phyloP scores from a whole-genome alignment of 1,284 basidiomycete genomes.

The Cryptococcus sp. region DNA sequence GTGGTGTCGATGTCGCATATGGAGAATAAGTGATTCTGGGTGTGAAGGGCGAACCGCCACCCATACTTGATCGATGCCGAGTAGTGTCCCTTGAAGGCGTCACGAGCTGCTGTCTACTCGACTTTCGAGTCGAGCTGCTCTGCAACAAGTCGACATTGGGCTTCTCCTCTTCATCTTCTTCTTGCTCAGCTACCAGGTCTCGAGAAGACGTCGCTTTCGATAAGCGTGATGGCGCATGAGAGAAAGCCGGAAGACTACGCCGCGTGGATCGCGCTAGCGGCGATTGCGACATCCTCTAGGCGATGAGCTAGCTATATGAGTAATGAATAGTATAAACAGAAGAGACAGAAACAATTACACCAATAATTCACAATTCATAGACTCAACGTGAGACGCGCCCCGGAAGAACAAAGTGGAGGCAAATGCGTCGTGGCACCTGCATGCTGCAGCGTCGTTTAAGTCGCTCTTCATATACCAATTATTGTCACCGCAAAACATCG shows the following conservation, averaged over 20 bases:
- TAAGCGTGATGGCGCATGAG: slow-evolving; percentile 41
- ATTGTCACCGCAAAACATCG: neutral
- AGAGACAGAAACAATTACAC: no score
- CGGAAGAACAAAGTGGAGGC: neutral
- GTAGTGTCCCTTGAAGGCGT: slow-evolving; percentile 3
- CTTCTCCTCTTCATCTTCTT: neutral
- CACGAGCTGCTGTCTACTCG: neutral
- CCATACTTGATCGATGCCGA: slow-evolving; percentile 11
- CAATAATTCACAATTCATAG: no score
- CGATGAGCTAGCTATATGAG: neutral
- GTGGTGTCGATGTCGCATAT: slow-evolving; percentile 40
- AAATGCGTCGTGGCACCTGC: neutral
- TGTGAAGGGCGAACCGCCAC: slow-evolving; percentile 16
- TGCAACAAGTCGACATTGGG: neutral
- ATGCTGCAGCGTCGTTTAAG: neutral
- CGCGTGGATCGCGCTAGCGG: slow-evolving; percentile 38
- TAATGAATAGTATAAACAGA: neutral
- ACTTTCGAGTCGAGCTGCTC: neutral
- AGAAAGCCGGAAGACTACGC: slow-evolving; percentile 41
- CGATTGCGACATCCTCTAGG: slow-evolving; percentile 45
- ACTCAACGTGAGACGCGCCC: neutral
- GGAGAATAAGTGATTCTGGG: slow-evolving; percentile 41
- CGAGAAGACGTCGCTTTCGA: slow-evolving; percentile 30
- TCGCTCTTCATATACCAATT: neutral
- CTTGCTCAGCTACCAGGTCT: slow-evolving; percentile 12